Evolutionary conservation across 768 basidiomycete species (phyloP), one percentile per base, ranked within the genome.

Genomic region (Tulasnella sp.): DNA sequence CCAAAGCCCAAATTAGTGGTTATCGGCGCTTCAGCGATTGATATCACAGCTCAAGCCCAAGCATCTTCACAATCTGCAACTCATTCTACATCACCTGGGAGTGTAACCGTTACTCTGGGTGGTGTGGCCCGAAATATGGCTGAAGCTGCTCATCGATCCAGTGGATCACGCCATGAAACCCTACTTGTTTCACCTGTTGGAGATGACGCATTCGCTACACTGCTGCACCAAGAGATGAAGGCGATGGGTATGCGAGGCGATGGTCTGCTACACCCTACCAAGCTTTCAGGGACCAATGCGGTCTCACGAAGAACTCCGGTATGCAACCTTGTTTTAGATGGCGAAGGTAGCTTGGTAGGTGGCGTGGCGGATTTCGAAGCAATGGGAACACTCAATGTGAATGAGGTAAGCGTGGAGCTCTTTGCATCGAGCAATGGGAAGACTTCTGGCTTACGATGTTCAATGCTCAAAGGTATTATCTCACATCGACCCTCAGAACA

Each of bases 71-170:
- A 51, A 31, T 50, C 63, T 13, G 60, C 62, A 1, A 63, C 71
- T 10, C 71, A 78, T 50, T 84, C 89, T 0, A 98, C 92, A 0
- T 74, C 74, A 9, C 89, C 90, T 0, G 95, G 95, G 8, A 68
- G 63, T 10, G 77, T 98, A 22, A 67, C 70, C 13, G 54, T 92
- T 33, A 74, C 82, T 0, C 67, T 86, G 4, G 93, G 93, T 1
- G 93, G 93, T 25, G 93, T 99, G 12, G 91, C 77, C 0, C 79
- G 92, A n/a, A 99, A 99, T 62, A 77, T 99, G 37, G 85, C 92
- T 2, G 91, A 96, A 63, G 87, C 90, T 1, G 74, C 89, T 5
- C 79, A 86, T 62, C 77, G 85, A 25, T 63, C 82, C 4, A 41
- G 49, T 53, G 24, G 20, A 29, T 51, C 63, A 4, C 25, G n/a